Evolutionary conservation across 2,329 filamentous ascomycete genomes (phyloP).

Genomic region (Pezicula carpinea): DNA sequence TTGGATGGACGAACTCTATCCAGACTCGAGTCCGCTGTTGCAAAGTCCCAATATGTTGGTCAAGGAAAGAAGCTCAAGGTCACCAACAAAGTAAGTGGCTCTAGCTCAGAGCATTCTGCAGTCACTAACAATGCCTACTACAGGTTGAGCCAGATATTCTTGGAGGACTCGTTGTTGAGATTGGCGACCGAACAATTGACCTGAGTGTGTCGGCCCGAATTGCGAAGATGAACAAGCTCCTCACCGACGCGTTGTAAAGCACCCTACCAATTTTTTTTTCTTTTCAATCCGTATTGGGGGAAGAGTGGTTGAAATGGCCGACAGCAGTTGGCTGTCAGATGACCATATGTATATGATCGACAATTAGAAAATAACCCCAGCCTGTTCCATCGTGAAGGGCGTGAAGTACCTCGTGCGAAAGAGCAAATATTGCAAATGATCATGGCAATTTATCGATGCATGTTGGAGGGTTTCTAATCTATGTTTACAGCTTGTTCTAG

Average conservation of each 20-base stretch:
- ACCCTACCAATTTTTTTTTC: conserved; percentile 20
- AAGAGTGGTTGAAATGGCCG: conserved; percentile 1
- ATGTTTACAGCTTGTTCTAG: too few species aligned
- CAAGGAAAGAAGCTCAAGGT: conserved; percentile 98
- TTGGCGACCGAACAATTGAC: conserved; percentile 97
- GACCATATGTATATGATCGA: conserved; percentile 12
- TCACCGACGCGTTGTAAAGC: conserved; percentile 92
- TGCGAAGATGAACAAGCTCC: conserved; percentile 98
- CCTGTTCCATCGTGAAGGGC: background rate
- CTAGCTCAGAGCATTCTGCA: background rate
- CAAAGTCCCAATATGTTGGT: conserved; percentile 84
- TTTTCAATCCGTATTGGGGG: conserved; percentile 21
- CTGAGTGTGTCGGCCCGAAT: conserved; percentile 93
- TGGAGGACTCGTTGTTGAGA: conserved; percentile 90
- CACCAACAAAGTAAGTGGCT: conserved; percentile 68
- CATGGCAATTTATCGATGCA: too few species aligned
- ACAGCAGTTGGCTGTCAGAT: conserved; percentile 2
- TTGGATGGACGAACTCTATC: conserved; percentile 82
- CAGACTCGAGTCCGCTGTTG: conserved; percentile 80
- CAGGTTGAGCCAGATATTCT: conserved; percentile 92
- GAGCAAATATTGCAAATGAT: too few species aligned
- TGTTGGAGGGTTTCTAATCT: too few species aligned
- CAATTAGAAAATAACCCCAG: conserved; percentile 1
- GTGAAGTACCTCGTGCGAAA: too few species aligned
- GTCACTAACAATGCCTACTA: conserved; percentile 6